Conservation (phyloP, 179 eudicot species). For the Silene coronaria region DNA sequence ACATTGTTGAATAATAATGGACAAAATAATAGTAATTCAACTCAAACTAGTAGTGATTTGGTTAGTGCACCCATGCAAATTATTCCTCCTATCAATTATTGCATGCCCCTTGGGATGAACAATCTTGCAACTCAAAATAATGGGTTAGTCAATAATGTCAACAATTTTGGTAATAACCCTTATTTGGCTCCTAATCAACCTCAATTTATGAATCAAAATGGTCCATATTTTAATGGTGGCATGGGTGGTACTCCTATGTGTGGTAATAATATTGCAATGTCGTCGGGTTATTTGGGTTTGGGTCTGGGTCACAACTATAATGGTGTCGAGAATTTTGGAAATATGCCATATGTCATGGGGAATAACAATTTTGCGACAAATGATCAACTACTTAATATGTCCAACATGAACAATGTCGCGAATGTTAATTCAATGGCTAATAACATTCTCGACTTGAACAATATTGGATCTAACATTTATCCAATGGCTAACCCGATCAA, state of each 20-base stretch:
- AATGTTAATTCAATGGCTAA: too few relatives aligned
- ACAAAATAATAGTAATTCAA: not conserved
- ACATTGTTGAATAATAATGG: not conserved
- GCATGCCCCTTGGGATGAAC: not conserved
- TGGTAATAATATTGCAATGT: not conserved
- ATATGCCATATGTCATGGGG: not conserved
- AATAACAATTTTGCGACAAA: not conserved
- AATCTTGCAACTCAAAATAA: too few relatives aligned
- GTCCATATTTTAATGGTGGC: not conserved
- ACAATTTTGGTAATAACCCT: not conserved
- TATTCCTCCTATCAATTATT: not conserved
- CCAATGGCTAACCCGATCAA: too few relatives aligned
- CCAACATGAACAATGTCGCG: too few relatives aligned
- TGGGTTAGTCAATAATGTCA: not conserved
- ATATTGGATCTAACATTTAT: not conserved
- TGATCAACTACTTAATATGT: too few relatives aligned
- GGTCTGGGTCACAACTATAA: not conserved
- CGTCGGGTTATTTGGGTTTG: not conserved
- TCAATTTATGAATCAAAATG: not conserved
- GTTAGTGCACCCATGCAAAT: not conserved
- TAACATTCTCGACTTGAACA: not conserved
- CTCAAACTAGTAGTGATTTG: not conserved
- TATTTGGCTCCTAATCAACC: not conserved
- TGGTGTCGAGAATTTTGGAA: not conserved
- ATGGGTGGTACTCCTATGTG: not conserved